Evolutionary conservation across 257 asterid species (phyloP).

Genomic region (Nicotiana obtusifolia): DNA sequence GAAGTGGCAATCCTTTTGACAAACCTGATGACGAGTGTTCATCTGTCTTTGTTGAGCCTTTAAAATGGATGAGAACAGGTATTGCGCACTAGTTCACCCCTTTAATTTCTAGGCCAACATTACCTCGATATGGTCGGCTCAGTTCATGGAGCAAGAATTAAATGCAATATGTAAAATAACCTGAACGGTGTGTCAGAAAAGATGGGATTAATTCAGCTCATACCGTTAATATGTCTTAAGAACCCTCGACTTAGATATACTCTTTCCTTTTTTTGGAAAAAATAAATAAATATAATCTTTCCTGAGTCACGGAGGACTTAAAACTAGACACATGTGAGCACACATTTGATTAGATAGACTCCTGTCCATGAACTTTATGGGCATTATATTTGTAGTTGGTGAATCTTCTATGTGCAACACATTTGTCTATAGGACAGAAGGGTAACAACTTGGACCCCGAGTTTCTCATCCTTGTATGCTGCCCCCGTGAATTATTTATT

Average conservation of each 20-base stretch:
- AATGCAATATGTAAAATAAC: background rate
- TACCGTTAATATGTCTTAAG: background rate
- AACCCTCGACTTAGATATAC: background rate
- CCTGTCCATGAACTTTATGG: background rate
- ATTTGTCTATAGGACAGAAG: background rate
- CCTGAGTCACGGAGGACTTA: background rate
- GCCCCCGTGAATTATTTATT: background rate
- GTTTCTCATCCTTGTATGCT: background rate
- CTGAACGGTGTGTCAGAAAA: background rate
- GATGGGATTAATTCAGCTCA: background rate
- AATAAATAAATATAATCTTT: background rate
- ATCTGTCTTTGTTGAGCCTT: constrained; percentile 92
- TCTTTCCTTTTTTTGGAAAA: background rate
- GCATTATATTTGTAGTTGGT: background rate
- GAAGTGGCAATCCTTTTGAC: constrained; percentile 57
- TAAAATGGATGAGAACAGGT: constrained; percentile 95
- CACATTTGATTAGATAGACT: background rate
- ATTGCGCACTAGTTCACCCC: background rate
- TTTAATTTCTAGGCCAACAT: background rate
- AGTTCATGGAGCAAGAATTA: background rate
- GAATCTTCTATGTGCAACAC: background rate
- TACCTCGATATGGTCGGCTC: background rate
- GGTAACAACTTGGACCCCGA: background rate
- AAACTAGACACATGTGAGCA: background rate
- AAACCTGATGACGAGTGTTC: constrained; percentile 64